phyloP scores from a whole-genome alignment of 192 early-diverging fungal species.

The Podochytrium sp. region DNA sequence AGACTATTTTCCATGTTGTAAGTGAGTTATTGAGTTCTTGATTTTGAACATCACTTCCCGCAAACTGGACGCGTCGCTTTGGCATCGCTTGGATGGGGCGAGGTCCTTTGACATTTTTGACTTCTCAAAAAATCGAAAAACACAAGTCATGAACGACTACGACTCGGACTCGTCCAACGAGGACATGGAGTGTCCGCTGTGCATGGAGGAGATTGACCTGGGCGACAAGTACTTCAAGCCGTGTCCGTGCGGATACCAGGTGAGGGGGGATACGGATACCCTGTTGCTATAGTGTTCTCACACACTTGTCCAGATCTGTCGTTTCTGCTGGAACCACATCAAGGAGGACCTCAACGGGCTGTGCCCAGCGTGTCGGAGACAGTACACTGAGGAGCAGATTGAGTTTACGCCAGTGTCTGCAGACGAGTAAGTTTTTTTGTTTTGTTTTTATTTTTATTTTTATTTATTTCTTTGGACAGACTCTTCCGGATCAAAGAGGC shows the following conservation, averaged over 20 bases:
- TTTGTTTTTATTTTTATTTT: background rate
- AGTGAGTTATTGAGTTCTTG: background rate
- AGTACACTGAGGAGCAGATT: conserved; percentile 87
- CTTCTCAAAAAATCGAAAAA: background rate
- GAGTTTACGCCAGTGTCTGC: conserved; percentile 87
- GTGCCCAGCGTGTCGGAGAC: conserved; percentile 93
- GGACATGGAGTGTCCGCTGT: conserved; percentile 96
- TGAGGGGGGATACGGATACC: conserved; percentile 34
- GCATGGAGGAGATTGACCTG: conserved; percentile 99
- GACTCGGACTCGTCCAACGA: conserved; percentile 61
- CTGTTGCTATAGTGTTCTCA: background rate
- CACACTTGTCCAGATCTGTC: conserved; percentile 75
- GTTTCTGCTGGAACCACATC: conserved; percentile 99
- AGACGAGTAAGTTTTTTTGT: conserved; percentile 75
- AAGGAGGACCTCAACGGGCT: conserved; percentile 89
- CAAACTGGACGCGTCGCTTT: too few species aligned
- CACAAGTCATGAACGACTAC: background rate
- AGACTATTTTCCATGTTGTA: background rate
- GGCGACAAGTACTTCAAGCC: conserved; percentile 96
- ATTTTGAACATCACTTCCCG: too few species aligned
- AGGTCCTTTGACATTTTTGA: background rate
- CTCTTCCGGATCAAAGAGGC: conserved; percentile 74
- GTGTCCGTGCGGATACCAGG: conserved; percentile 98
- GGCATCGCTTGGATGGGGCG: too few species aligned
- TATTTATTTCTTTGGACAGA: conserved; percentile 17